These are phyloP conservation scores for Claviceps humidiphila DNA, from an alignment of 2,329 filamentous ascomycete genomes.

Conservation along the genomic window DNA sequence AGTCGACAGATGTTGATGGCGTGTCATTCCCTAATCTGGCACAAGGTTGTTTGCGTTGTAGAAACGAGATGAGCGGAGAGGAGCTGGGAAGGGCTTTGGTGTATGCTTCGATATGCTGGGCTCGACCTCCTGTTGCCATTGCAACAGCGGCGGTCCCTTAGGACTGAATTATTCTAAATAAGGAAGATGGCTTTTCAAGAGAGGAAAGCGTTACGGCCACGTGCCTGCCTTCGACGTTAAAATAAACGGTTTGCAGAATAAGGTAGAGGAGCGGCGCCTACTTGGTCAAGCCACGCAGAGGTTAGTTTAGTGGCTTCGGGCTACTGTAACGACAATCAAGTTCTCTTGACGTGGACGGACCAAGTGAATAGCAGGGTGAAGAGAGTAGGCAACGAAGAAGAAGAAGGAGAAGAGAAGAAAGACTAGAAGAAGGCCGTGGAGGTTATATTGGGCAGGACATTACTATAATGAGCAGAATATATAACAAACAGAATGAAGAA, in stretches of 20 bases:
- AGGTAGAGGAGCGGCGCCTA: no score
- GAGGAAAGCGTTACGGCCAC: no score
- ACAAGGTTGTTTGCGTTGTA: constrained; percentile 35
- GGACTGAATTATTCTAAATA: no score
- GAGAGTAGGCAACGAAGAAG: not conserved
- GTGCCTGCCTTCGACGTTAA: no score
- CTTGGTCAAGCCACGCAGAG: no score
- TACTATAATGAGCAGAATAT: not conserved
- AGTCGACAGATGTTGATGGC: not conserved
- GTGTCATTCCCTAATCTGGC: constrained; percentile 21
- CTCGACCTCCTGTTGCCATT: constrained; percentile 10
- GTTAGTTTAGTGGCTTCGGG: no score
- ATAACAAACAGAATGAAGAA: not conserved
- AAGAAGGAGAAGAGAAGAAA: not conserved
- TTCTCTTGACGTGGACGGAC: not conserved
- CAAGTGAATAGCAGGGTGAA: not conserved
- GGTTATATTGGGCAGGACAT: no score
- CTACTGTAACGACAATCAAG: not conserved
- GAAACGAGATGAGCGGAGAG: constrained; percentile 25
- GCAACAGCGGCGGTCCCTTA: constrained; percentile 1
- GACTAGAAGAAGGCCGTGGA: not conserved
- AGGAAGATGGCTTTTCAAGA: no score
- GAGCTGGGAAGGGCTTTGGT: constrained; percentile 10
- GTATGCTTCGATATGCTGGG: constrained; percentile 2
- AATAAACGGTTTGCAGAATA: no score